phyloP scores from a whole-genome alignment of 164 flowering plant species.

The Stephania yunnanensis region DNA sequence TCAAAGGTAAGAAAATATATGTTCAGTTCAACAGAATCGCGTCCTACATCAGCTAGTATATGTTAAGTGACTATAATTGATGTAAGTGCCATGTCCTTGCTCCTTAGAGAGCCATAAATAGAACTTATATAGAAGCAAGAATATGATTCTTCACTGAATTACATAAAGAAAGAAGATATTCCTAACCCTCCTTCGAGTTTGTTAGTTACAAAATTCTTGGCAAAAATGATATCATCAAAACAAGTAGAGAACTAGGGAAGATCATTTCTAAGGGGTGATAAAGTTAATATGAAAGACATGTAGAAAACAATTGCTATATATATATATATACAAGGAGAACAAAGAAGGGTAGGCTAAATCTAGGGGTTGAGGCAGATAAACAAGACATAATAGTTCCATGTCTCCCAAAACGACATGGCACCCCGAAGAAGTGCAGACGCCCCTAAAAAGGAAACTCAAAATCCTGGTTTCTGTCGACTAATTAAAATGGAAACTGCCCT shows the following conservation, averaged over 20 bases:
- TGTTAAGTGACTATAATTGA: neutral
- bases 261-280: neutral
- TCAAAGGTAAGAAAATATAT: neutral
- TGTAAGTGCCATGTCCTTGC: neutral
- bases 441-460: neutral
- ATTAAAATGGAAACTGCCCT: neutral
- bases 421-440: neutral
- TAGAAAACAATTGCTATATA: too few species aligned
- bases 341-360: neutral
- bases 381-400: neutral
- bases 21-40: too few species aligned
- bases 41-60: neutral
- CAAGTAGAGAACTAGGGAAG: neutral
- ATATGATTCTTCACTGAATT: neutral
- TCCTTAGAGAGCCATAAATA: neutral
- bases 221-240: neutral
- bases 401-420: neutral
- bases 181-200: neutral
- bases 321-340: neutral
- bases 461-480: neutral
- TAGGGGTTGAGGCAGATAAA: neutral
- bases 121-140: neutral
- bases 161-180: too few species aligned
- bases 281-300: neutral
- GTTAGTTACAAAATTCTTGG: neutral